Evolutionary conservation across 306 rosid species (phyloP).

Genomic region (Casuarina equisetifolia): DNA sequence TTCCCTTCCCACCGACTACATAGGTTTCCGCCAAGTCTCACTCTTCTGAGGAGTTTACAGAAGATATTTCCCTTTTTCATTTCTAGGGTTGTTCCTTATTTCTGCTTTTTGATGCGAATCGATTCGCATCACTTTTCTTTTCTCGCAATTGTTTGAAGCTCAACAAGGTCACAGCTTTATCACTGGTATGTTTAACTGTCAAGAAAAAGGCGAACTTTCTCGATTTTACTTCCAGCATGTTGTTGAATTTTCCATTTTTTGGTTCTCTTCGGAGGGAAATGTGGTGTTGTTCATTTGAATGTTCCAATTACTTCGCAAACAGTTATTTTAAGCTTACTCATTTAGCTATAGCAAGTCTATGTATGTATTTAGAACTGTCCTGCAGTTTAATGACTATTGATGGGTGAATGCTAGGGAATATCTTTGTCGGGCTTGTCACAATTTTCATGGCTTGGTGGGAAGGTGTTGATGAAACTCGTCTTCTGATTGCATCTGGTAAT

Average conservation of each 20-base stretch:
- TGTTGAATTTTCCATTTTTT: not conserved
- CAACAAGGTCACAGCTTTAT: not conserved
- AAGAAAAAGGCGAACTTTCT: not conserved
- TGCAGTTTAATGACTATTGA: not conserved
- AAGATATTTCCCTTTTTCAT: not conserved
- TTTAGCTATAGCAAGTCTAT: not conserved
- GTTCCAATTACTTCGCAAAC: no score
- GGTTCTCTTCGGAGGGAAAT: no score
- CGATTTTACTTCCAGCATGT: not conserved
- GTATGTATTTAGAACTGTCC: not conserved
- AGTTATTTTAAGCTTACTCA: no score
- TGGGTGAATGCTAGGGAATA: slow-evolving; percentile 21
- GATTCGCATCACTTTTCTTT: no score
- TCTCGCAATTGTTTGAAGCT: not conserved
- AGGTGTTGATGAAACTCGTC: slow-evolving; percentile 62
- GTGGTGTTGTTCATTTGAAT: no score
- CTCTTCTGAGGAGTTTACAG: no score
- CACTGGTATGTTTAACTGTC: not conserved
- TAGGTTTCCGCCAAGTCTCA: no score
- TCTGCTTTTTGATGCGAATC: no score
- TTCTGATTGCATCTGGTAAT: slow-evolving; percentile 73
- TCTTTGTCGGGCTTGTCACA: slow-evolving; percentile 1
- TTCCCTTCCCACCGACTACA: no score
- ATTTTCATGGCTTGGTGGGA: slow-evolving; percentile 63
- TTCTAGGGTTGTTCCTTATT: not conserved